Conservation (phyloP, 169 alveolate species). For the Plasmodium gonderi region DNA sequence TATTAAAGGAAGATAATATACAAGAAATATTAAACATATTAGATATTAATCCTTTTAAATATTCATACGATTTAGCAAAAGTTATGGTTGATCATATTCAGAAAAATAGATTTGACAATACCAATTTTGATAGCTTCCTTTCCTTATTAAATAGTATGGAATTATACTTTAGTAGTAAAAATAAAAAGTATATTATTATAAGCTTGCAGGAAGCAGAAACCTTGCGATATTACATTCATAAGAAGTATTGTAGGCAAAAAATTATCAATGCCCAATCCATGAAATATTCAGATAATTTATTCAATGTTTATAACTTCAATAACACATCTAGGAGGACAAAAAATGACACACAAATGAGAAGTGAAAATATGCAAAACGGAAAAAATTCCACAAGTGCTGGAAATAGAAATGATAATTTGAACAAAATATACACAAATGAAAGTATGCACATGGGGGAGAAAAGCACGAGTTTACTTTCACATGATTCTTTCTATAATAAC, state of each 20-base stretch:
- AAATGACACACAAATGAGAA: too few species aligned
- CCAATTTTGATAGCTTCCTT: conserved; percentile 16
- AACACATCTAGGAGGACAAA: too few species aligned
- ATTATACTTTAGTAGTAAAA: conserved; percentile 61
- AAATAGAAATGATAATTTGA: too few species aligned
- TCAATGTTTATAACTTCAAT: too few species aligned
- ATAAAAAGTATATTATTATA: conserved; percentile 62
- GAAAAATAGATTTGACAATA: conserved; percentile 8
- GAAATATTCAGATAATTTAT: too few species aligned
- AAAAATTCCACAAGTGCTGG: too few species aligned
- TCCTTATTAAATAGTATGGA: conserved; percentile 31
- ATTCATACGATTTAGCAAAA: conserved; percentile 60
- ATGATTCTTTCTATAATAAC: neutral
- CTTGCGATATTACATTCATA: conserved; percentile 66
- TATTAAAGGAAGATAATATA: conserved; percentile 37
- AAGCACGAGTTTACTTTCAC: neutral
- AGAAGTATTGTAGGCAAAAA: conserved; percentile 11
- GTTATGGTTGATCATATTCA: conserved; percentile 34
- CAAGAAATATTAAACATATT: conserved; percentile 58
- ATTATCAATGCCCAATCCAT: neutral
- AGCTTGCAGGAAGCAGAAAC: conserved; percentile 76
- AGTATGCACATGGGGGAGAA: too few species aligned
- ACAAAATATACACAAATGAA: too few species aligned
- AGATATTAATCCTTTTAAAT: conserved; percentile 65
- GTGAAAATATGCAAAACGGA: too few species aligned